These are phyloP conservation scores for Saccharomycopsis synnaedendra DNA, from an alignment of 805 yeast genomes.

Conservation along the genomic window DNA sequence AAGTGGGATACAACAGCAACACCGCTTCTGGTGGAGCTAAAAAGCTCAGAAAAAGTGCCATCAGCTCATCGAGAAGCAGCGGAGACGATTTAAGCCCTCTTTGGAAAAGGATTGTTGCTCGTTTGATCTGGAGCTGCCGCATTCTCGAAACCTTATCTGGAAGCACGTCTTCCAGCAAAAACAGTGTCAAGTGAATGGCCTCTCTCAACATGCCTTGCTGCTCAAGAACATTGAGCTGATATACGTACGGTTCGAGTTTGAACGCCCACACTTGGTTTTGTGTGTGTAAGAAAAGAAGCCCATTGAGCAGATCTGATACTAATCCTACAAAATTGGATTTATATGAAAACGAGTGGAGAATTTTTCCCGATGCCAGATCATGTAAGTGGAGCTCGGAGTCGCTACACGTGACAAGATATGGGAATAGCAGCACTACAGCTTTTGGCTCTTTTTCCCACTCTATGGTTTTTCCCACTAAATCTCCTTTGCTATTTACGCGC, in stretches of 20 bases:
- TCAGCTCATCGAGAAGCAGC: slow-evolving; percentile 25
- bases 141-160: slow-evolving; percentile 25
- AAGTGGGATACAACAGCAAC: slow-evolving; percentile 33
- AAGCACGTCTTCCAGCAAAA: slow-evolving; percentile 21
- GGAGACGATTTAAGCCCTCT: not conserved
- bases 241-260: slow-evolving; percentile 21
- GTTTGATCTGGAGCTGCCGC: slow-evolving; percentile 32
- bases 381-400: no score
- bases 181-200: slow-evolving; percentile 32
- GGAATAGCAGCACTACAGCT: no score
- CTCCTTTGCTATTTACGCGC: no score
- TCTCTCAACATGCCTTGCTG: slow-evolving; percentile 25
- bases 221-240: slow-evolving; percentile 26
- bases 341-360: no score
- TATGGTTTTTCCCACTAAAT: no score
- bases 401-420: no score
- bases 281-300: no score
- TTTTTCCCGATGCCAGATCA: no score
- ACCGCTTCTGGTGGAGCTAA: slow-evolving; percentile 51
- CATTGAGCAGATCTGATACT: no score
- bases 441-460: no score
- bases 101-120: slow-evolving; percentile 21
- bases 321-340: no score
- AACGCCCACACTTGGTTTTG: slow-evolving; percentile 12
- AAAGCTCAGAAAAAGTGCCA: slow-evolving; percentile 36